These are phyloP conservation scores for Strobilomyces echinocephalus DNA, from an alignment of 768 basidiomycete species.

Conservation along the genomic window DNA sequence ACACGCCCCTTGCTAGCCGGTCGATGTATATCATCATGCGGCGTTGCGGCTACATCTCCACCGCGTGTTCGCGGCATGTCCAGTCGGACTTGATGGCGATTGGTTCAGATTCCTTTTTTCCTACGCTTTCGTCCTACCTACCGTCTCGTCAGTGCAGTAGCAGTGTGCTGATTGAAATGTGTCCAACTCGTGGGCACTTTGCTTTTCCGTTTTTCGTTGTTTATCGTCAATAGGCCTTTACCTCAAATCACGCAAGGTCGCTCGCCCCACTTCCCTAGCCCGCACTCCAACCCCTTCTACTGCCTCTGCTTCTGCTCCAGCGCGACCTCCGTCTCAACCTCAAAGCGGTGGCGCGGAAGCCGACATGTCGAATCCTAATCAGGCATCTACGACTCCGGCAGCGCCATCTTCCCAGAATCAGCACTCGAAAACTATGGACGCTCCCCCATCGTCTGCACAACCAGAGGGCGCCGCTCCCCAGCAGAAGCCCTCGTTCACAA, in stretches of 20 bases:
- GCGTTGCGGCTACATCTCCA: conserved; percentile 28
- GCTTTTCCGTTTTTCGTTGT: conserved; percentile 30
- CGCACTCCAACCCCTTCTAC: conserved; percentile 34
- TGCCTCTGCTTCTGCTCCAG: conserved; percentile 32
- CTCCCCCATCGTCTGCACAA: conserved; percentile 24
- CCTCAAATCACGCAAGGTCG: conserved; percentile 76
- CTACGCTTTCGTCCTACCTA: conserved; percentile 29
- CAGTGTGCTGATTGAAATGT: conserved; percentile 38
- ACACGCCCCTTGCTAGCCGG: conserved; percentile 26
- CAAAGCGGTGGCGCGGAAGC: conserved; percentile 33
- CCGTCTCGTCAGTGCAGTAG: conserved; percentile 33
- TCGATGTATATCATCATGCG: conserved; percentile 32
- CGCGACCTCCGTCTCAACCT: conserved; percentile 28
- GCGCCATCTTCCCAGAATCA: conserved; percentile 28
- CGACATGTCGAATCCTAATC: conserved; percentile 36
- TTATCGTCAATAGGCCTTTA: conserved; percentile 62
- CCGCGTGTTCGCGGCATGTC: conserved; percentile 35
- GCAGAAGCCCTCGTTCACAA: conserved; percentile 28
- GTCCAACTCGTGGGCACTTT: conserved; percentile 35
- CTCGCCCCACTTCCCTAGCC: conserved; percentile 61
- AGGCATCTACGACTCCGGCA: conserved; percentile 31
- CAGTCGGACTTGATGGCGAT: conserved; percentile 32
- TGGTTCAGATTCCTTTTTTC: conserved; percentile 30
- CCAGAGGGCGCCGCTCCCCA: conserved; percentile 23
- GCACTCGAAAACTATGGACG: conserved; percentile 29